Evolutionary conservation across 2,329 filamentous ascomycete species (phyloP).

Genomic region (Trichoderma harzianum): DNA sequence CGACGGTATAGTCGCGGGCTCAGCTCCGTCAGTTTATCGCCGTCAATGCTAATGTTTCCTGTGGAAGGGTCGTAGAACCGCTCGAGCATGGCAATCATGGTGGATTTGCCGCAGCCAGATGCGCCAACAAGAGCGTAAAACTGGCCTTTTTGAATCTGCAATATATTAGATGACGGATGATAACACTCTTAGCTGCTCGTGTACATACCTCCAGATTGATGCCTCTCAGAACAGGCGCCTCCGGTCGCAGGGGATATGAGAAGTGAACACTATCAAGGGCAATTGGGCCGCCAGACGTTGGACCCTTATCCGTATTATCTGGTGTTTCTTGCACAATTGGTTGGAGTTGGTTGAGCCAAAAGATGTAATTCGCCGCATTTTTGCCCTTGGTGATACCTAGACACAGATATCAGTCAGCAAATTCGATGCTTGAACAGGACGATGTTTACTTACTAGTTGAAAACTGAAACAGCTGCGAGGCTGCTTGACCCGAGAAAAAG

Average conservation of each 20-base stretch:
- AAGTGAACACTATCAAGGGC: constrained; percentile 57
- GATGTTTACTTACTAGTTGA: constrained; percentile 38
- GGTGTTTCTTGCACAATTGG: constrained; percentile 41
- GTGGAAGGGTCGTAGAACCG: constrained; percentile 42
- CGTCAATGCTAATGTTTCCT: constrained; percentile 47
- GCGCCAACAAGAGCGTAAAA: constrained; percentile 55
- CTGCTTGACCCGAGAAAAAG: constrained; percentile 44
- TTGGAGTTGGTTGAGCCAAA: constrained; percentile 44
- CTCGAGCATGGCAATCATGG: constrained; percentile 52
- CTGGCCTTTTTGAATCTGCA: constrained; percentile 43
- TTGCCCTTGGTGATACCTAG: constrained; percentile 49
- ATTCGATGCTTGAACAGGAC: not conserved
- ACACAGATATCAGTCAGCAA: not conserved
- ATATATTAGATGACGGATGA: not conserved
- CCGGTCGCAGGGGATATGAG: constrained; percentile 53
- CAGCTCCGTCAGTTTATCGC: constrained; percentile 39
- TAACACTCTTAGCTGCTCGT: not conserved
- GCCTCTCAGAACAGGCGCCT: constrained; percentile 40
- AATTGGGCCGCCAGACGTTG: constrained; percentile 36
- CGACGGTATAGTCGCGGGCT: constrained; percentile 50
- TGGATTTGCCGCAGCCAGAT: constrained; percentile 59
- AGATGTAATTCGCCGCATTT: constrained; percentile 48
- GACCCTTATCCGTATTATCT: constrained; percentile 37
- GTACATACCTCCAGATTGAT: constrained; percentile 36
- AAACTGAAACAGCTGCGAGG: constrained; percentile 42